A percentile compares a stretch with the other conserved stretches of the same genome.
phyloP scores from a whole-genome alignment of 352 stramenopile genomes.

The Phytophthora cactorum region DNA sequence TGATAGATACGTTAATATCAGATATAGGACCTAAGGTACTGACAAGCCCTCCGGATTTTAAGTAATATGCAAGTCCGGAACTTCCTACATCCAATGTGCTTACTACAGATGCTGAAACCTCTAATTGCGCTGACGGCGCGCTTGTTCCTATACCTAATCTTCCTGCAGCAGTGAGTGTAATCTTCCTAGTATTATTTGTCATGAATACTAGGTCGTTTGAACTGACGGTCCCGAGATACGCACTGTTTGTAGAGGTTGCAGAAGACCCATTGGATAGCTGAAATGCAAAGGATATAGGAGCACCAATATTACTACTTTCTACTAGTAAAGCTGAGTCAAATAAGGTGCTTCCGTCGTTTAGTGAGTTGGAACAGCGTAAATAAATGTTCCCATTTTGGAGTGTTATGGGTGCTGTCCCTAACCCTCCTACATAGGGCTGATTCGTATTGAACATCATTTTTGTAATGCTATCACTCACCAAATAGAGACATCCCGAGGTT shows the following conservation, averaged over 20 bases:
- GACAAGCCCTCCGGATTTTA: too few relatives aligned
- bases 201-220: background rate
- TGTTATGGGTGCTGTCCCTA: background rate
- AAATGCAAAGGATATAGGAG: background rate
- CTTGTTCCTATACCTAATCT: background rate
- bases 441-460: conserved; percentile 26
- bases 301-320: too few relatives aligned
- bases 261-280: background rate
- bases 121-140: too few relatives aligned
- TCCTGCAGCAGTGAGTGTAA: background rate
- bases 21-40: too few relatives aligned
- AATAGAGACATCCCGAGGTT: conserved; percentile 18
- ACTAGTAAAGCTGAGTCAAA: background rate
- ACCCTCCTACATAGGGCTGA: conserved; percentile 3
- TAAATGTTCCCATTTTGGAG: background rate
- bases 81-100: background rate
- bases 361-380: background rate
- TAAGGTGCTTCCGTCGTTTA: background rate
- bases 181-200: background rate
- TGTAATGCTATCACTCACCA: conserved; percentile 16
- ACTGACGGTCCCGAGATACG: background rate
- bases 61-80: background rate
- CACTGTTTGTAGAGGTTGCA: background rate
- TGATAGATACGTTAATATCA: too few relatives aligned
- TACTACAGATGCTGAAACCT: background rate